phyloP scores from a whole-genome alignment of 169 alveolate genomes.

The Babesia ovis region DNA sequence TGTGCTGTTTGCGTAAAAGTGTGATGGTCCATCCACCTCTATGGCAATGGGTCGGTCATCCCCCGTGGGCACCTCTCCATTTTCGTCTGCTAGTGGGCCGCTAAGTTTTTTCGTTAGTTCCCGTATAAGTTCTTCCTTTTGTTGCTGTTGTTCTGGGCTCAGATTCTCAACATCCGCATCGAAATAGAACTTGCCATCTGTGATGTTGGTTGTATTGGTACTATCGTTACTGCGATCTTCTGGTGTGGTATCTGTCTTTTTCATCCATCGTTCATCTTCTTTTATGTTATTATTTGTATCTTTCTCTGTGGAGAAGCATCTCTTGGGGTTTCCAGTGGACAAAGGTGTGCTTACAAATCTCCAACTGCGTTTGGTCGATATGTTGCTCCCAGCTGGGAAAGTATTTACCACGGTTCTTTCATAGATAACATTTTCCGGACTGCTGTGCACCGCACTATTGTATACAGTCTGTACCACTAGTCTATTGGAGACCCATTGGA shows the following conservation, averaged over 20 bases:
- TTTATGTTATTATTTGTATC: background rate
- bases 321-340: too few relatives aligned
- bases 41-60: slow-evolving; percentile 75
- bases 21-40: slow-evolving; percentile 93
- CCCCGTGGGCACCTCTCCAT: slow-evolving; percentile 65
- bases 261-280: slow-evolving; percentile 37
- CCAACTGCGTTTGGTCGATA: too few relatives aligned
- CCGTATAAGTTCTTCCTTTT: slow-evolving; percentile 64
- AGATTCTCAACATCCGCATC: slow-evolving; percentile 64
- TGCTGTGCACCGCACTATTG: too few relatives aligned
- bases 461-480: too few relatives aligned
- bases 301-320: too few relatives aligned
- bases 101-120: slow-evolving; percentile 63
- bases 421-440: too few relatives aligned
- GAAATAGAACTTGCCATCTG: slow-evolving; percentile 45
- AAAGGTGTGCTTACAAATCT: too few relatives aligned
- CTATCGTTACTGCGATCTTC: background rate
- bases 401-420: too few relatives aligned
- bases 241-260: slow-evolving; percentile 9
- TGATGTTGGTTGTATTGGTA: background rate
- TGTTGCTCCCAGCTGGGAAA: too few relatives aligned
- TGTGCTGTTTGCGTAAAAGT: slow-evolving; percentile 87
- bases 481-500: too few relatives aligned
- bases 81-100: slow-evolving; percentile 71
- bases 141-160: slow-evolving; percentile 63